Evolutionary conservation across 345 rosid species (phyloP).

Genomic region (Mangifera indica): DNA sequence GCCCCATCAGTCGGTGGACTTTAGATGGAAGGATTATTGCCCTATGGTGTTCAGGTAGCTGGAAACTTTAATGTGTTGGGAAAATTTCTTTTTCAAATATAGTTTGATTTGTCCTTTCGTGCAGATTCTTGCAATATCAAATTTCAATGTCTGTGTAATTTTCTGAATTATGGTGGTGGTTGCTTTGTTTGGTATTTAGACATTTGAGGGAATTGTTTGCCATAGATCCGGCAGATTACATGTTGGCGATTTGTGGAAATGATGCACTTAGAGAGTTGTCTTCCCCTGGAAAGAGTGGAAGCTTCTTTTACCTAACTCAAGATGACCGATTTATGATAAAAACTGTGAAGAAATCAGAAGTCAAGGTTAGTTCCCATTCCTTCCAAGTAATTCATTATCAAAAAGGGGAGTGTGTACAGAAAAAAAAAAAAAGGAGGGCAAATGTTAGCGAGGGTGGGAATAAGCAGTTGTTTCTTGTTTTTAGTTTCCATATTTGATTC

Average conservation of each 20-base stretch:
- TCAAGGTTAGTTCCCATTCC: slow-evolving; percentile 43
- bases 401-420: neutral
- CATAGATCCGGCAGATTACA: slow-evolving; percentile 63
- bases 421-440: neutral
- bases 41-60: slow-evolving; percentile 70
- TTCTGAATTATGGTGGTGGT: slow-evolving; percentile 27
- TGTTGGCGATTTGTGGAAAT: slow-evolving; percentile 70
- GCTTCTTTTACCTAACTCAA: slow-evolving; percentile 65
- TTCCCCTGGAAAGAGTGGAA: slow-evolving; percentile 80
- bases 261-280: slow-evolving; percentile 69
- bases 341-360: slow-evolving; percentile 75
- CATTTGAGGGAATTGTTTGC: slow-evolving; percentile 63
- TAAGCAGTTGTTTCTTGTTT: neutral
- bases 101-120: neutral
- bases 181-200: slow-evolving; percentile 39
- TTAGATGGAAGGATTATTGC: slow-evolving; percentile 82
- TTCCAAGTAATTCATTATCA: neutral
- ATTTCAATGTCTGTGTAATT: slow-evolving; percentile 3
- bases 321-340: slow-evolving; percentile 71
- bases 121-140: slow-evolving; percentile 3
- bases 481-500: neutral
- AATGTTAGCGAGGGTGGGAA: neutral
- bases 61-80: neutral
- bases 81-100: neutral
- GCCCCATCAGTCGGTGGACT: slow-evolving; percentile 68